Conservation (phyloP, 768 basidiomycete species). For the Phlegmacium glaucopus region DNA sequence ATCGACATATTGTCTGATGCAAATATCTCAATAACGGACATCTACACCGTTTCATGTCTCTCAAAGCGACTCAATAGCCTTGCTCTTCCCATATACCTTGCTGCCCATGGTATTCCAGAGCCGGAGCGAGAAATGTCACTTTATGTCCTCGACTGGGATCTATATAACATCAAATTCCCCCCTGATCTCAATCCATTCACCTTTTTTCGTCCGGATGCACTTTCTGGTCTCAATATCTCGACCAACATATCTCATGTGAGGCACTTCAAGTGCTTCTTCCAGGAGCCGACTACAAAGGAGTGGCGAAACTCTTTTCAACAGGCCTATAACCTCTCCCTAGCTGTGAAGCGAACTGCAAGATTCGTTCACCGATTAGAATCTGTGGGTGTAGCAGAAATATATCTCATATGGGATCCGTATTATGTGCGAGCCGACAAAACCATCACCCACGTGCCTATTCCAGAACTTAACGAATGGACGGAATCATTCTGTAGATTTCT, state of each 20-base stretch:
- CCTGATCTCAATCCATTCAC: not conserved
- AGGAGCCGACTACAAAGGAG: conserved; percentile 13
- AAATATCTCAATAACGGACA: conserved; percentile 9
- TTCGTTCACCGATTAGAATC: conserved; percentile 11
- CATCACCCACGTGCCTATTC: conserved; percentile 6
- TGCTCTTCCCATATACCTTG: conserved; percentile 13
- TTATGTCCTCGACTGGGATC: conserved; percentile 1
- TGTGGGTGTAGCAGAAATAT: conserved; percentile 13
- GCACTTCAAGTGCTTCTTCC: conserved; percentile 17
- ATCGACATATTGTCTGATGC: conserved; percentile 9
- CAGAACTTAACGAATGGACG: conserved; percentile 15
- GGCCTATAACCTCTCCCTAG: conserved; percentile 13
- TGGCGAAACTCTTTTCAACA: conserved; percentile 14
- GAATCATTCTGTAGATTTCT: conserved; percentile 11
- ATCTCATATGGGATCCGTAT: conserved; percentile 20
- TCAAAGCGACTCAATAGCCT: conserved; percentile 8
- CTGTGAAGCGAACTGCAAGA: conserved; percentile 11
- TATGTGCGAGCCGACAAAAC: conserved; percentile 8
- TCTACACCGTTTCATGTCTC: conserved; percentile 9
- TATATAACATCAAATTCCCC: not conserved
- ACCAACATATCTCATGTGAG: conserved; percentile 9
- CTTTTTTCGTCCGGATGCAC: conserved; percentile 6
- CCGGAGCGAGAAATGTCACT: not conserved
- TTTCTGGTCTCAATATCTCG: conserved; percentile 12
- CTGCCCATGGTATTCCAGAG: not conserved